Percentiles rank a stretch among this genome's conserved stretches.
Conservation (phyloP, 2,329 filamentous ascomycete genomes). For the Curvularia spicifera region DNA sequence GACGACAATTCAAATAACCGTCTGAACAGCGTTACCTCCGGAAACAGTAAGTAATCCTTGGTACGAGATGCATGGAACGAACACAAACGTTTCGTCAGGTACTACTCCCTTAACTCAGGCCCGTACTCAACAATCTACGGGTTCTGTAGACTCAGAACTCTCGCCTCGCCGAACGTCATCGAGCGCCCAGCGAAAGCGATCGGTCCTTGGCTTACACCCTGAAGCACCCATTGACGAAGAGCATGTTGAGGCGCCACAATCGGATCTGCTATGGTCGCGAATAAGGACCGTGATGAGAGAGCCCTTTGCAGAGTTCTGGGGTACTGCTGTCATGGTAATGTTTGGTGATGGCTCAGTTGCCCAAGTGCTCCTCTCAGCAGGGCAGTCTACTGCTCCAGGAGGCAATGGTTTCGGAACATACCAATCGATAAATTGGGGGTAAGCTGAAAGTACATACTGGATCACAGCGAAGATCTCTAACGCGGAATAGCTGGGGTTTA, state of each 20-base stretch:
- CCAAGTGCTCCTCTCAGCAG: slow-evolving; percentile 51
- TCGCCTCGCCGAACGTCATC: slow-evolving; percentile 30
- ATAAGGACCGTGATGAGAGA: slow-evolving; percentile 50
- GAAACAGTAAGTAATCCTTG: neutral
- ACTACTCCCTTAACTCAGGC: slow-evolving; percentile 24
- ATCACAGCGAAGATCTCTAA: slow-evolving; percentile 7
- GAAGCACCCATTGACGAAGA: slow-evolving; percentile 52
- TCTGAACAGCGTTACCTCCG: slow-evolving; percentile 18
- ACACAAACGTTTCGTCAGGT: slow-evolving; percentile 2
- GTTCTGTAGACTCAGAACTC: slow-evolving; percentile 16
- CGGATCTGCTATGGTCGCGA: slow-evolving; percentile 49
- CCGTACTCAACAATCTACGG: slow-evolving; percentile 27
- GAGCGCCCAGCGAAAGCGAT: slow-evolving; percentile 32
- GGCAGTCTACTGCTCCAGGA: slow-evolving; percentile 50
- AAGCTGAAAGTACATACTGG: neutral
- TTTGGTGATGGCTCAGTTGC: slow-evolving; percentile 56
- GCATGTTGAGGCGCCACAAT: slow-evolving; percentile 47
- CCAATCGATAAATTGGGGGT: slow-evolving; percentile 54
- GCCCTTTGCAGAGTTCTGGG: slow-evolving; percentile 55
- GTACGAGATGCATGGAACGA: neutral
- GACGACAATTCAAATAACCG: slow-evolving; percentile 17
- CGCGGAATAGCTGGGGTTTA: slow-evolving; percentile 41
- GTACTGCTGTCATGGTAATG: slow-evolving; percentile 51
- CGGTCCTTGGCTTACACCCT: slow-evolving; percentile 48
- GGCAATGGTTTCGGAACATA: slow-evolving; percentile 53